Percentiles rank a stretch among this genome's conserved stretches.
Conservation (phyloP, 176 grass and related monocot species). For the Avena sativa region DNA sequence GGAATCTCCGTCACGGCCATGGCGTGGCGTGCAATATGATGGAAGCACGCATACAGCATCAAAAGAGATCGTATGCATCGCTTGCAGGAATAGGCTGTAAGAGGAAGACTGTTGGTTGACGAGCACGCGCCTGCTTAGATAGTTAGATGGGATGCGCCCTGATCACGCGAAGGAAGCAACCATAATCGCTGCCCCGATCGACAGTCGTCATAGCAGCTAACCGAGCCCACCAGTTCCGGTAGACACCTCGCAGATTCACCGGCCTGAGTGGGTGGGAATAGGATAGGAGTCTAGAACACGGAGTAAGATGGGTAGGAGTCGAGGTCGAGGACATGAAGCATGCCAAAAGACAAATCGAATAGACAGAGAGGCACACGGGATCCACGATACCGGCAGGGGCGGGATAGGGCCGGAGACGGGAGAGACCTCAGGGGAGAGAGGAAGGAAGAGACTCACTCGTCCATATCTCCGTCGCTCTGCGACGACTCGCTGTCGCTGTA, state of each 20-base stretch:
- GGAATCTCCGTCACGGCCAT: constrained; percentile 16
- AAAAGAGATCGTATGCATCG: constrained; percentile 22
- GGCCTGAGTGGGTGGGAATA: not conserved
- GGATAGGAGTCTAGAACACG: not conserved
- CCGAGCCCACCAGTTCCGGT: constrained; percentile 23
- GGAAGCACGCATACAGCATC: constrained; percentile 22
- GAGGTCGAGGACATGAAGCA: not conserved
- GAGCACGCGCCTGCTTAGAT: not conserved
- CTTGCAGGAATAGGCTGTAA: constrained; percentile 15
- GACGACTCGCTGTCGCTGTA: constrained; percentile 50
- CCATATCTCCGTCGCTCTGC: constrained; percentile 44
- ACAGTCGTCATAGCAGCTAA: not conserved
- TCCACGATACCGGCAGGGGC: constrained; percentile 7
- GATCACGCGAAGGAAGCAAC: constrained; percentile 40
- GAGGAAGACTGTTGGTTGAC: constrained; percentile 2
- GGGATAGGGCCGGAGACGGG: not conserved
- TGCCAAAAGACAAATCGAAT: constrained; percentile 13
- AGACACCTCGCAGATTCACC: constrained; percentile 14
- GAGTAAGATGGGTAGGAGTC: constrained; percentile 7
- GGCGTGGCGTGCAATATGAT: not conserved
- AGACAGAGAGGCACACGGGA: not conserved
- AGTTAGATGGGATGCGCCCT: constrained; percentile 27
- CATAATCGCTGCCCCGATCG: not conserved
- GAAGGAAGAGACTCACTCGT: constrained; percentile 43
- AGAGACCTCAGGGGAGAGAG: not conserved